Conservation (phyloP, 352 stramenopile species). For the Pythium brachiatum region DNA sequence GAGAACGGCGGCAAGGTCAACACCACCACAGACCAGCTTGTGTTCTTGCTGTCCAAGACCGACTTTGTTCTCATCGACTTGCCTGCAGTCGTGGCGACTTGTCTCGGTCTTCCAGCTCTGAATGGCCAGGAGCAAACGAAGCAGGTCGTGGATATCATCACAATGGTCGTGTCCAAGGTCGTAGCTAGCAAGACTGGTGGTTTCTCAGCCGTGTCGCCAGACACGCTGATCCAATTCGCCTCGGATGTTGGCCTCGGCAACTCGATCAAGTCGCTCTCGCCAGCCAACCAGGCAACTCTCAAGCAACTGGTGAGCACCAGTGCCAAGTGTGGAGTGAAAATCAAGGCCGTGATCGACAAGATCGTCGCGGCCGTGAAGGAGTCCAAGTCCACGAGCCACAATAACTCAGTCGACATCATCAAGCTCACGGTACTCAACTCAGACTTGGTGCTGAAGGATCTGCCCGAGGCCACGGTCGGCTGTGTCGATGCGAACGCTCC, state of each 20-base stretch:
- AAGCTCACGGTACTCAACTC: slow-evolving; percentile 38
- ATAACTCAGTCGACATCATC: slow-evolving; percentile 35
- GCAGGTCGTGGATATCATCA: slow-evolving; percentile 25
- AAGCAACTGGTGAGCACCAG: neutral
- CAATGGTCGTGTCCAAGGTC: slow-evolving; percentile 30
- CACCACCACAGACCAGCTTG: slow-evolving; percentile 50
- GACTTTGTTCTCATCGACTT: slow-evolving; percentile 54
- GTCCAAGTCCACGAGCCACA: slow-evolving; percentile 21
- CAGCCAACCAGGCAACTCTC: neutral
- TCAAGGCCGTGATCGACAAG: neutral
- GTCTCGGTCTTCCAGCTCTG: slow-evolving; percentile 29
- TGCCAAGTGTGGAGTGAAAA: neutral
- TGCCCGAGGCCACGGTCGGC: slow-evolving; percentile 41
- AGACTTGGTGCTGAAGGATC: slow-evolving; percentile 40
- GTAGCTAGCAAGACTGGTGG: slow-evolving; percentile 1
- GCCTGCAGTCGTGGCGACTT: slow-evolving; percentile 42
- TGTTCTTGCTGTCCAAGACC: slow-evolving; percentile 51
- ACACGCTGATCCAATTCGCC: neutral
- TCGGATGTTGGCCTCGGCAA: neutral
- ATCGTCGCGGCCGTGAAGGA: slow-evolving; percentile 27
- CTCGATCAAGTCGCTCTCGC: neutral
- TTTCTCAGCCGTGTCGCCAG: neutral
- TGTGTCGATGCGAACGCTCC: slow-evolving; percentile 28
- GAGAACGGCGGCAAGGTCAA: slow-evolving; percentile 20
- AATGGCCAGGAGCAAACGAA: slow-evolving; percentile 34